Evolutionary conservation across 257 asterid genomes (phyloP), one percentile per base, ranked within the genome.

Genomic region (Plantago ovata): DNA sequence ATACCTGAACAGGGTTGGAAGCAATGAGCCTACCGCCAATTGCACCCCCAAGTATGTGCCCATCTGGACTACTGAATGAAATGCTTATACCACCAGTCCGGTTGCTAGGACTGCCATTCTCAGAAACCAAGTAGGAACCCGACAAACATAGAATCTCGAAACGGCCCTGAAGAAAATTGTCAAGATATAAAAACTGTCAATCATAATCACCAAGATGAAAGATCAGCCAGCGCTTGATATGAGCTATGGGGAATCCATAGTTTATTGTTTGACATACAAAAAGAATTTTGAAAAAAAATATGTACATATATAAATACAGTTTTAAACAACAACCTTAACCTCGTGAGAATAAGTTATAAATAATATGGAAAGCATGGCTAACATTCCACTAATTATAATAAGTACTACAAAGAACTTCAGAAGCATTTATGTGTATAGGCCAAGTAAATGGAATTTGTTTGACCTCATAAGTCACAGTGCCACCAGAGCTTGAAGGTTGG

Each of bases 401-500:
- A 47, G 5, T 6, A 47, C 7, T 24, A 15, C 24, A 15, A 45
- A 0, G 10, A 0, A 18, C 24, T 16, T 4, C 11, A 6, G 11
- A 7, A 18, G 0, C 33, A 21, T 19, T 9, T 19, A 3, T 18
- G n/a, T 18, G 28, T 4, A 19, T 28, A 49, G 63, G 32, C 45
- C 53, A 50, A 50, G 20, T 53, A 68, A 63, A 1, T 36, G 67
- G 13, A 18, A 57, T 42, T 38, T 55, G 20, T 69, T 69, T 65
- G 67, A 92, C 98, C 98, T 92, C 98, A 59, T 81, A 88, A 13
- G 95, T 80, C 52, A 92, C 82, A 16, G 81, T 70, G 73, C 74
- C 75, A 33, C 75, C 86, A 42, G 93, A 78, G 72, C 71, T 63
- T 24, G 87, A 63, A 56, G 95, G 94, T 56, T 86, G 95, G 39